Percentiles rank a stretch among this genome's conserved stretches.
Evolutionary conservation across 805 yeast species (phyloP).

Genomic region (Yamadazyma scolyti): DNA sequence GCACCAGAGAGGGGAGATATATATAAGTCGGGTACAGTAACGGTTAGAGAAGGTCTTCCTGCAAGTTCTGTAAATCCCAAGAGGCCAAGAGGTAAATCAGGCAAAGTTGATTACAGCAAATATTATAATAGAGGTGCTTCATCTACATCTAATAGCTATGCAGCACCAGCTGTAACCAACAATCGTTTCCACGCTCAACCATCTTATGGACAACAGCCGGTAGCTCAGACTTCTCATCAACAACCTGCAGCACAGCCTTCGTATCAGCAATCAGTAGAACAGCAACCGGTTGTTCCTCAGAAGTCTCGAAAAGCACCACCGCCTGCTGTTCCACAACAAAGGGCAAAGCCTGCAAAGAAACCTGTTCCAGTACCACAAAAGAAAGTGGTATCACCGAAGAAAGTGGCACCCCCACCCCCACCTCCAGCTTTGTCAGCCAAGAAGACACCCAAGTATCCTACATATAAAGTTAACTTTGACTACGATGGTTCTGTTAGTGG

Average conservation of each 20-base stretch:
- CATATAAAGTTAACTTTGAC: conserved; percentile 81
- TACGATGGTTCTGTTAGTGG: conserved; percentile 84
- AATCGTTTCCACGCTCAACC: conserved; percentile 7
- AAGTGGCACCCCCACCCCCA: conserved; percentile 36
- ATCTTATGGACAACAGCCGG: conserved; percentile 18
- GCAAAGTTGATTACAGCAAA: conserved; percentile 39
- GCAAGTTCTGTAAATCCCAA: conserved; percentile 66
- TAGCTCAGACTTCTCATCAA: conserved; percentile 16
- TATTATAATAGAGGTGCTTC: conserved; percentile 30
- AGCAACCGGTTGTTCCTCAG: conserved; percentile 1
- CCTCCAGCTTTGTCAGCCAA: conserved; percentile 65
- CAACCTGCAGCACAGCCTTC: conserved; percentile 15
- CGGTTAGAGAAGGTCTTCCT: conserved; percentile 76
- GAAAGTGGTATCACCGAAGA: conserved; percentile 24
- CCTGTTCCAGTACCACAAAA: conserved; percentile 63
- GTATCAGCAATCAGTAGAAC: conserved; percentile 15
- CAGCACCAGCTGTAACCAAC: conserved; percentile 17
- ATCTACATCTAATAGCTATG: conserved; percentile 15
- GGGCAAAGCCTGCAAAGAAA: conserved; percentile 8
- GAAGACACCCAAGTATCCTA: conserved; percentile 64
- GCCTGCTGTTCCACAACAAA: conserved; percentile 6
- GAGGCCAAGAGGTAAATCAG: conserved; percentile 60
- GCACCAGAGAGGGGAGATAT: conserved; percentile 61
- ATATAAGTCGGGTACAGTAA: conserved; percentile 86
- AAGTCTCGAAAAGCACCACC: conserved; percentile 18